Evolutionary conservation across 1,284 basidiomycete genomes (phyloP), one percentile per base, ranked within the genome.

Genomic region (Leccinum proliferum): DNA sequence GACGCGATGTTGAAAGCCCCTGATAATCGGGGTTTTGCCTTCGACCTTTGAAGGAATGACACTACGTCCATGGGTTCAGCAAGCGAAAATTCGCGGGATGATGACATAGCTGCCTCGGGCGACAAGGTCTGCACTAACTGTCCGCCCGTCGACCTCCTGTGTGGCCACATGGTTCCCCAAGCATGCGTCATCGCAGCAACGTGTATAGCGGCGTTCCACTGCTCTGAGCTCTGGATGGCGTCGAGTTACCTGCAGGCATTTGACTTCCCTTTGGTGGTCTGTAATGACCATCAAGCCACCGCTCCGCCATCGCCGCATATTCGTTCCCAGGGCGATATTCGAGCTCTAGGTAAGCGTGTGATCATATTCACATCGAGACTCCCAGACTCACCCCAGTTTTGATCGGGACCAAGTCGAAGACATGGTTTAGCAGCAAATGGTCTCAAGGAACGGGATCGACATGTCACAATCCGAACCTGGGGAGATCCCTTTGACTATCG

Each of bases 261-360:
- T 55, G 7, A 53, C n/a, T 46, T 21, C 50, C 41, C 29, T 55
- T 52, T 55, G 48, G 56, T 50, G 5, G 48, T 55, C 57, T 60
- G 64, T 58, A 29, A 67, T 57, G 10, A 48, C 37, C 55, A 68
- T 71, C 71, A 72, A 72, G 69, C 63, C 69, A 69, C 70, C 39
- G 46, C 57, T 35, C 32, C 43, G 67, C 67, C 68, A 67, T 8
- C 32, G 32, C 32, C 32, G 32, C 32, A 32, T 32, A 32, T 32
- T 32, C 32, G 32, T 32, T 32, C 32, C 32, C 32, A 32, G 32
- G 32, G 32, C 32, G 32, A 32, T 8, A 32, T 32, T 32, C 32
- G 32, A 32, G 32, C 32, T 32, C 32, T 32, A 32, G 32, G 32
- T 32, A 32, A 32, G 32, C 32, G 32, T 32, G 32, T 32, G 32